Conservation (phyloP, 768 basidiomycete genomes). For the Hortiboletus flavorubellus region DNA sequence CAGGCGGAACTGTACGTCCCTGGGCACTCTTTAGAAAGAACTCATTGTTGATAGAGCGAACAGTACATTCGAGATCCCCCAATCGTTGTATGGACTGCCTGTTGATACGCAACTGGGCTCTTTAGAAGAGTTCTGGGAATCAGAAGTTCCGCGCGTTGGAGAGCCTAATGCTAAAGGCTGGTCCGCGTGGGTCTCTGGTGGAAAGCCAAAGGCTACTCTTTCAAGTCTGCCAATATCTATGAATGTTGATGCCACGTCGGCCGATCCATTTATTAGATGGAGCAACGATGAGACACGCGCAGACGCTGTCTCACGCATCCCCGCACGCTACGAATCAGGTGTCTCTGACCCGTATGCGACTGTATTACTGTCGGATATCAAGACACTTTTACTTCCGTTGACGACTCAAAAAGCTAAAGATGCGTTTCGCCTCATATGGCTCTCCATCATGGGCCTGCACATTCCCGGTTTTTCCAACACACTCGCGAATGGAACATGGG, state of each 20-base stretch:
- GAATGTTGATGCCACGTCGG: constrained; percentile 27
- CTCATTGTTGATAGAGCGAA: constrained; percentile 5
- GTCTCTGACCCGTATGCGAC: constrained; percentile 68
- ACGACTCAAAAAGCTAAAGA: constrained; percentile 44
- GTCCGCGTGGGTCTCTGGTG: constrained; percentile 54
- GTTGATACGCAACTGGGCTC: constrained; percentile 49
- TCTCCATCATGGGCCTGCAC: constrained; percentile 67
- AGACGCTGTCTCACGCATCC: constrained; percentile 44
- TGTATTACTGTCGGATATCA: constrained; percentile 72
- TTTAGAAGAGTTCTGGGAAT: constrained; percentile 84
- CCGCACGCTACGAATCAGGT: constrained; percentile 51
- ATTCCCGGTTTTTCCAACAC: constrained; percentile 60
- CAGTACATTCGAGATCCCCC: constrained; percentile 61
- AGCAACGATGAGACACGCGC: constrained; percentile 49
- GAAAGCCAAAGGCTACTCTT: constrained; percentile 33
- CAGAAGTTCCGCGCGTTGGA: constrained; percentile 72
- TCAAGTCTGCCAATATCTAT: constrained; percentile 11
- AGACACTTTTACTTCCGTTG: constrained; percentile 50
- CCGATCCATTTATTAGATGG: constrained; percentile 71
- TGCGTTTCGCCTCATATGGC: constrained; percentile 64
- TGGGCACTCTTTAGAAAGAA: neutral
- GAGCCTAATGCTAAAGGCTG: constrained; percentile 67
- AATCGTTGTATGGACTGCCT: constrained; percentile 39
- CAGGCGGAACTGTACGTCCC: constrained; percentile 73
- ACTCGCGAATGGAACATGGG: constrained; percentile 44